These are phyloP conservation scores for Debaryomyces coudertii DNA, from an alignment of 1,139 yeast species.

Conservation along the genomic window DNA sequence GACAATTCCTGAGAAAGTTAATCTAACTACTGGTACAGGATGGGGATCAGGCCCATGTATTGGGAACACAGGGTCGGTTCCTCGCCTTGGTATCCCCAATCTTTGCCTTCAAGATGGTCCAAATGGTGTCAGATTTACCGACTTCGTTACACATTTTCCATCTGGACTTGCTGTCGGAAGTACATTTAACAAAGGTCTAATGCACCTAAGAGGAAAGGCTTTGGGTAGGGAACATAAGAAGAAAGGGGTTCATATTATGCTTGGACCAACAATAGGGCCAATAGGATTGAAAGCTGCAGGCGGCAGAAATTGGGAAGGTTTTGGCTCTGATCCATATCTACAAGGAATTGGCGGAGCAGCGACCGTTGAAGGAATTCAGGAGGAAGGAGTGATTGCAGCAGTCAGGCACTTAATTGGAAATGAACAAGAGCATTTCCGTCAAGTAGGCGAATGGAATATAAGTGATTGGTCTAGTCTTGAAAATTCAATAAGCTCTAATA, in stretches of 20 bases:
- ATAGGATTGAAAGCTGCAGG: conserved; percentile 64
- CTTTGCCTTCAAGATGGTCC: conserved; percentile 70
- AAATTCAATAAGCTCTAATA: conserved; percentile 49
- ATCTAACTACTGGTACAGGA: conserved; percentile 59
- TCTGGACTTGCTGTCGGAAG: conserved; percentile 63
- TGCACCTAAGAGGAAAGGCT: conserved; percentile 57
- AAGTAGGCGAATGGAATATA: conserved; percentile 56
- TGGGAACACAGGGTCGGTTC: conserved; percentile 65
- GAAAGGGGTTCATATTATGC: conserved; percentile 62
- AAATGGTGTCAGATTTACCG: conserved; percentile 62
- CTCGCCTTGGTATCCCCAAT: conserved; percentile 58
- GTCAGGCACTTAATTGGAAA: conserved; percentile 61
- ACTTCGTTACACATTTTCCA: conserved; percentile 59
- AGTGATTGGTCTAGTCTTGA: conserved; percentile 47
- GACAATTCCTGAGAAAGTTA: conserved; percentile 55
- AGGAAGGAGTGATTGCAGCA: conserved; percentile 58
- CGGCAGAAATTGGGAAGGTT: conserved; percentile 70
- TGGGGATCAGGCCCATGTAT: conserved; percentile 68
- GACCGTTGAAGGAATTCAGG: conserved; percentile 60
- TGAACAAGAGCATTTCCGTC: conserved; percentile 69
- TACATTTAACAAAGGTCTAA: conserved; percentile 57
- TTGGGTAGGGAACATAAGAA: conserved; percentile 57
- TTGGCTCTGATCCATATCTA: conserved; percentile 65
- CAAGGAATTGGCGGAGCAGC: conserved; percentile 60
- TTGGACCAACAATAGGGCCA: conserved; percentile 70